Base-by-base conservation (phyloP, 352 stramenopile genomes). In the Phytopythium vexans region DNA sequence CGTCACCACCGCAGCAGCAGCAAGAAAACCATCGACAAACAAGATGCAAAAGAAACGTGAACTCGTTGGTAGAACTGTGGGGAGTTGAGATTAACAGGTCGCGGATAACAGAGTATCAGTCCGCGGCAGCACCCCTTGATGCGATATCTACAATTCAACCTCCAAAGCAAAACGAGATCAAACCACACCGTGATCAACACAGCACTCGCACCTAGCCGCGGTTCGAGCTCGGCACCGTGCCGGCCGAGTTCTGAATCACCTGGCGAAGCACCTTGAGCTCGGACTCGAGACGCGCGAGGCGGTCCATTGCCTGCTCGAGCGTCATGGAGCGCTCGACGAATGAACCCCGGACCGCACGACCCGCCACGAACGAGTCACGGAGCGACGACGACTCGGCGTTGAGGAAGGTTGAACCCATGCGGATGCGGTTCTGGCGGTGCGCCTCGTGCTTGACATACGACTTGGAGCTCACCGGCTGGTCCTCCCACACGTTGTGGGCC, bases 361-460 rank as follows among this genome's bases (percentile, higher is more conserved):
- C 82, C 3, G 81, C 76, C 10, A 93, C 78, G 54, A 90, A 93
- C 35, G 82, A 93, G 55, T 87, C 82, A 41, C 76, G 76, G 48
- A 91, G 80, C 35, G 77, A 82, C 49, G 76, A 83, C 35, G 37
- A 12, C 33, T 91, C 76, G 56, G 76, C 74, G 51, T 73, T 72
- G 38, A 82, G 52, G 35, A 88, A 76, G 4, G 77, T 73, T 16
- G 80, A 74, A 38, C 79, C 81, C 55, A 94, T 81, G 21, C 77
- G 74, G 48, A 94, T 86, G 32, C 84, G 81, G 65, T 94, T 94
- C 60, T 84, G 68, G 47, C 84, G 77, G 53, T 91, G 69, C 4
- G 74, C 74, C 58, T 91, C 84, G 21, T 81, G 66, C 52, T 70
- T 68, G 32, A 74, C 59, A 52, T 70, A 88, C 56, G 69, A 85